A percentile compares a stretch with the other conserved stretches of the same genome.
phyloP scores from a whole-genome alignment of 2,329 filamentous ascomycete genomes.

The Fulvia fulva region DNA sequence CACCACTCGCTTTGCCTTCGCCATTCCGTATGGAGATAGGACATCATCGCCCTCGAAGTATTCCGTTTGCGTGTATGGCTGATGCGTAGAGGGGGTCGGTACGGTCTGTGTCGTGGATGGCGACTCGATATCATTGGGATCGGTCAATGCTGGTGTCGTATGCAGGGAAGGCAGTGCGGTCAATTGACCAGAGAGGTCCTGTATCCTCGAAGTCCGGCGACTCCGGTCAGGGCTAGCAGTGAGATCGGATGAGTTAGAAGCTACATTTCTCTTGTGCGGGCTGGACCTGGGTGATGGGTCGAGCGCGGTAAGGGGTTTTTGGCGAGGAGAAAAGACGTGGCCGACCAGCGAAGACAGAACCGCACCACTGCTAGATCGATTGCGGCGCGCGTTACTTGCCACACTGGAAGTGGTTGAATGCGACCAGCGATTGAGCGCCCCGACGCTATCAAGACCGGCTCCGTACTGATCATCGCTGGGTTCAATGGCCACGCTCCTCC shows the following conservation, averaged over 20 bases:
- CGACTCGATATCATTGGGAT: constrained; percentile 30
- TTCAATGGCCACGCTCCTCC: constrained; percentile 42
- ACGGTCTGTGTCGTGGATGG: constrained; percentile 30
- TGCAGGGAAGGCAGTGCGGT: constrained; percentile 34
- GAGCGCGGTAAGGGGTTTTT: constrained; percentile 29
- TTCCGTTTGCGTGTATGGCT: constrained; percentile 25
- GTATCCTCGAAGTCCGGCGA: constrained; percentile 23
- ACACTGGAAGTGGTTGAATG: constrained; percentile 53
- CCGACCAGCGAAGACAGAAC: constrained; percentile 34
- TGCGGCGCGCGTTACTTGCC: constrained; percentile 33
- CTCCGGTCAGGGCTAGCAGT: constrained; percentile 24
- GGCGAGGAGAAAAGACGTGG: constrained; percentile 32
- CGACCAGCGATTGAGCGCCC: constrained; percentile 56
- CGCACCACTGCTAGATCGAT: constrained; percentile 37
- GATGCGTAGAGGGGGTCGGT: constrained; percentile 30
- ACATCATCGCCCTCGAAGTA: constrained; percentile 30
- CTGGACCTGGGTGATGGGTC: constrained; percentile 38
- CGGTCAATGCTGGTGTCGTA: constrained; percentile 28
- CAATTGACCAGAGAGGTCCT: constrained; percentile 12
- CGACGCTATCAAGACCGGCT: constrained; percentile 37
- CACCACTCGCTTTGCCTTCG: constrained; percentile 24
- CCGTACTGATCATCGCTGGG: constrained; percentile 15
- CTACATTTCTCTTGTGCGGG: constrained; percentile 31
- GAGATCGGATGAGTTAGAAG: constrained; percentile 9
- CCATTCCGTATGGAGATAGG: constrained; percentile 22